These are phyloP conservation scores for Chaetoceros muelleri DNA, from an alignment of 108 stramenopile genomes.

Conservation along the genomic window DNA sequence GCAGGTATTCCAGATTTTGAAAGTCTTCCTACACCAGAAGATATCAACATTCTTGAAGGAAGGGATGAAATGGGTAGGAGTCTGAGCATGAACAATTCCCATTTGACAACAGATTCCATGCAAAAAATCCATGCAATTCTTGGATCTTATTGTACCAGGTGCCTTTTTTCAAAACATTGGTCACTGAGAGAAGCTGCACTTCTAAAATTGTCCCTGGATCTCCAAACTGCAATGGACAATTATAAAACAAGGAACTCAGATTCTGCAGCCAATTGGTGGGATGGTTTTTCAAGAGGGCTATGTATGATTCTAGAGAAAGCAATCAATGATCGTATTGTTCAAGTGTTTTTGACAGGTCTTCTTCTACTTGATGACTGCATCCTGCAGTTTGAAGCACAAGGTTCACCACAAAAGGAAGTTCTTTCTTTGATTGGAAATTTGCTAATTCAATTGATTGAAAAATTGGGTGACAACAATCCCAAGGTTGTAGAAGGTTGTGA, in stretches of 20 bases:
- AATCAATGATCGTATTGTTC: slow-evolving; percentile 6
- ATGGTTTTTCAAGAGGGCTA: neutral
- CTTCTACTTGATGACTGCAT: slow-evolving; percentile 11
- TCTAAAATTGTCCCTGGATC: slow-evolving; percentile 9
- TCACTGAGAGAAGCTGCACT: slow-evolving; percentile 17
- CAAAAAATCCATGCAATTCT: slow-evolving; percentile 3
- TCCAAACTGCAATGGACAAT: neutral
- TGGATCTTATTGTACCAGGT: slow-evolving; percentile 17
- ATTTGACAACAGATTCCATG: neutral
- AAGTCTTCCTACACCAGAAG: slow-evolving; percentile 15
- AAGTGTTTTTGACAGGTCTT: slow-evolving; percentile 9
- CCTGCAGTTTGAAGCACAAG: slow-evolving; percentile 1
- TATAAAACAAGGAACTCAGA: neutral
- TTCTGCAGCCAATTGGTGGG: neutral
- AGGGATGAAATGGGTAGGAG: neutral
- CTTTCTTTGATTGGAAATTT: neutral
- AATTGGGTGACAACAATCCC: neutral
- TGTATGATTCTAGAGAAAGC: slow-evolving; percentile 9
- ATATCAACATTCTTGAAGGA: slow-evolving; percentile 1
- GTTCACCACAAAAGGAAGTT: neutral
- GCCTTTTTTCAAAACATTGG: slow-evolving; percentile 16
- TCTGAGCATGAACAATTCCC: neutral
- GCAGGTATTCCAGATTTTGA: slow-evolving; percentile 15
- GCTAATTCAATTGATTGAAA: neutral
- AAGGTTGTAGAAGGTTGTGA: slow-evolving; percentile 4